Percentiles rank a stretch among this genome's conserved stretches.
phyloP scores from a whole-genome alignment of 2,329 filamentous ascomycete genomes.

The Phaeoacremonium minimum region DNA sequence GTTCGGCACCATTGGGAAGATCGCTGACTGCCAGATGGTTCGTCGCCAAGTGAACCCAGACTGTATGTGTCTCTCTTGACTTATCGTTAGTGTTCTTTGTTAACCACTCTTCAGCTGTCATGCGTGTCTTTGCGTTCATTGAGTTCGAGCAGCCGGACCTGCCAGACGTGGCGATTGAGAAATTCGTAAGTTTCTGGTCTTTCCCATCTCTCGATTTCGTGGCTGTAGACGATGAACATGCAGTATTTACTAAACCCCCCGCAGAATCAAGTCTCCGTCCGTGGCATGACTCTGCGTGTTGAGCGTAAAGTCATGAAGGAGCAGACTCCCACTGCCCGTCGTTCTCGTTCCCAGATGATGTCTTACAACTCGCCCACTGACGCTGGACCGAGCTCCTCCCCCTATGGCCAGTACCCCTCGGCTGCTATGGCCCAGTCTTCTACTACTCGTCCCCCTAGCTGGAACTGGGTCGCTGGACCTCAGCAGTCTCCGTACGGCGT shows the following conservation, averaged over 20 bases:
- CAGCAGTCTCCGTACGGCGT: too few relatives aligned
- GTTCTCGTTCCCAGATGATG: slow-evolving; percentile 5
- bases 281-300: slow-evolving; percentile 6
- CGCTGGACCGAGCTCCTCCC: not conserved
- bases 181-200: slow-evolving; percentile 2
- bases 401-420: too few relatives aligned
- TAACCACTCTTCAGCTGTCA: slow-evolving; percentile 5
- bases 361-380: not conserved
- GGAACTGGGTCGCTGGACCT: too few relatives aligned
- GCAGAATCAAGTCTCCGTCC: slow-evolving; percentile 3
- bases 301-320: slow-evolving; percentile 11
- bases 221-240: too few relatives aligned
- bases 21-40: too few relatives aligned
- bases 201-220: too few relatives aligned
- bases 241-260: too few relatives aligned
- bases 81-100: too few relatives aligned
- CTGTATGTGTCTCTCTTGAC: too few relatives aligned
- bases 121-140: slow-evolving; percentile 23
- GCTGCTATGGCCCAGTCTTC: too few relatives aligned
- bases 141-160: slow-evolving; percentile 13
- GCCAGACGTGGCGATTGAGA: slow-evolving; percentile 10
- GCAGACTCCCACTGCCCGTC: slow-evolving; percentile 3
- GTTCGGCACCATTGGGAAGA: slow-evolving; percentile 17
- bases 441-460: too few relatives aligned
- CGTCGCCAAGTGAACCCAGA: too few relatives aligned